Percentiles rank a stretch among this genome's conserved stretches.
These are phyloP conservation scores for Saccharomyces hybrid DNA, from an alignment of 1,139 yeast genomes.

Conservation along the genomic window DNA sequence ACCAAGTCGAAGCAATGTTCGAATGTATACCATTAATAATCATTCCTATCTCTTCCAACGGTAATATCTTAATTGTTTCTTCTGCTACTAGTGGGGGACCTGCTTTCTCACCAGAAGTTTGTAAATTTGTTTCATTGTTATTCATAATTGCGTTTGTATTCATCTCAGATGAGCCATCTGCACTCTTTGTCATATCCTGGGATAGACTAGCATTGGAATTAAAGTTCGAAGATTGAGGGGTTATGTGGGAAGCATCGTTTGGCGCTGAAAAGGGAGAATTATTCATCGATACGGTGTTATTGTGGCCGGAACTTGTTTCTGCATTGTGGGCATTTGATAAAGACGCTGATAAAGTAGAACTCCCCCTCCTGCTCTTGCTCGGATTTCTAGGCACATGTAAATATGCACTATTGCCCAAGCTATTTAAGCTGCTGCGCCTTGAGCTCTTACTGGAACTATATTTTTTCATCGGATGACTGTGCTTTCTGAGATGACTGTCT, in stretches of 20 bases:
- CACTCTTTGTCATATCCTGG: not conserved
- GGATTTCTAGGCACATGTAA: slow-evolving; percentile 3
- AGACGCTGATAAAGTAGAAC: slow-evolving; percentile 2
- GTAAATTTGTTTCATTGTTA: not conserved
- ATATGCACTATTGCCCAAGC: slow-evolving; percentile 3
- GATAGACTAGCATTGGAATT: not conserved
- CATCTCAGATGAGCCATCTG: not conserved
- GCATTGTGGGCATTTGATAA: slow-evolving; percentile 2
- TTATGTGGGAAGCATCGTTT: slow-evolving; percentile 7
- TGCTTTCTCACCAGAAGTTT: not conserved
- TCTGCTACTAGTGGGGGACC: not conserved
- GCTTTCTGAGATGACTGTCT: slow-evolving; percentile 8
- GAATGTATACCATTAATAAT: slow-evolving; percentile 30
- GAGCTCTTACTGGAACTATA: slow-evolving; percentile 7
- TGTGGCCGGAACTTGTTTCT: slow-evolving; percentile 1
- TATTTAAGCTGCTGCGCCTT: slow-evolving; percentile 11
- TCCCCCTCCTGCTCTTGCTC: slow-evolving; percentile 10
- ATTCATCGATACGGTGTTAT: slow-evolving; percentile 3
- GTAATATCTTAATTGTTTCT: slow-evolving; percentile 24
- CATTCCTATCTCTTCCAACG: slow-evolving; percentile 34
- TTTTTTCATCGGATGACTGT: slow-evolving; percentile 3
- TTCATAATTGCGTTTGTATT: not conserved
- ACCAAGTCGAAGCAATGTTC: slow-evolving; percentile 37
- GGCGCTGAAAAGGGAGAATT: slow-evolving; percentile 2
- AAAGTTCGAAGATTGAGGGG: slow-evolving; percentile 4